These are phyloP conservation scores for Scytalidium sp. DNA, from an alignment of 2,329 filamentous ascomycete genomes.

Conservation along the genomic window DNA sequence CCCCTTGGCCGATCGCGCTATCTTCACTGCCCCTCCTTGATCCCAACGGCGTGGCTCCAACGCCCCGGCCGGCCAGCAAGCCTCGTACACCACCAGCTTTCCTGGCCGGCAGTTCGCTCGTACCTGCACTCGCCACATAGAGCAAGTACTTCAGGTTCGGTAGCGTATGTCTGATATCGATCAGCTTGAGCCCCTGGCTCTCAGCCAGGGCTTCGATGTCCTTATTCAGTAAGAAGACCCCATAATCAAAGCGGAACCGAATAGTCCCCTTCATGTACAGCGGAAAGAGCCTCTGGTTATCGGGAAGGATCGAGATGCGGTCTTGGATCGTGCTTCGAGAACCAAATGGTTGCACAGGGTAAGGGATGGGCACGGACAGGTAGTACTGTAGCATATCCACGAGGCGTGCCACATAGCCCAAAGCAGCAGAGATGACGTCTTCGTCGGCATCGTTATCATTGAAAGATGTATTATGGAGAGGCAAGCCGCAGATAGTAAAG, in stretches of 20 bases:
- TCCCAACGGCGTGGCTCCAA: slow-evolving; percentile 12
- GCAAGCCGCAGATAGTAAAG: slow-evolving; percentile 78
- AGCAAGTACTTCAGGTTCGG: slow-evolving; percentile 92
- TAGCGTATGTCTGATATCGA: slow-evolving; percentile 88
- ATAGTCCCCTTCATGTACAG: slow-evolving; percentile 71
- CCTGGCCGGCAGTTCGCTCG: slow-evolving; percentile 56
- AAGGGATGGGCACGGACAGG: slow-evolving; percentile 73
- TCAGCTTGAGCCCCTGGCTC: slow-evolving; percentile 69
- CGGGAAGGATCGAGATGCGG: slow-evolving; percentile 57
- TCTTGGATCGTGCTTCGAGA: slow-evolving; percentile 77
- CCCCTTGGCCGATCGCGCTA: slow-evolving; percentile 19
- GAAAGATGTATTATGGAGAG: slow-evolving; percentile 76
- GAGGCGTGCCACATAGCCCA: slow-evolving; percentile 77
- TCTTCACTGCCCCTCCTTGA: slow-evolving; percentile 27
- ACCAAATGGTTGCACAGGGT: slow-evolving; percentile 69
- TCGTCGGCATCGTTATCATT: slow-evolving; percentile 70
- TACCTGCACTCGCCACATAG: slow-evolving; percentile 83
- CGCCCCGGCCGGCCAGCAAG: slow-evolving; percentile 43
- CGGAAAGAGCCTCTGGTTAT: slow-evolving; percentile 66
- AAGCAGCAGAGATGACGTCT: slow-evolving; percentile 72
- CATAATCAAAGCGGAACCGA: slow-evolving; percentile 93
- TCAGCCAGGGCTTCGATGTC: slow-evolving; percentile 72
- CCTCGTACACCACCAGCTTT: slow-evolving; percentile 61
- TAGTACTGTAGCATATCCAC: slow-evolving; percentile 79
- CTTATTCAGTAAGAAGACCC: slow-evolving; percentile 94